Evolutionary conservation across 257 asterid species (phyloP).

Genomic region (Solanum virginianum): DNA sequence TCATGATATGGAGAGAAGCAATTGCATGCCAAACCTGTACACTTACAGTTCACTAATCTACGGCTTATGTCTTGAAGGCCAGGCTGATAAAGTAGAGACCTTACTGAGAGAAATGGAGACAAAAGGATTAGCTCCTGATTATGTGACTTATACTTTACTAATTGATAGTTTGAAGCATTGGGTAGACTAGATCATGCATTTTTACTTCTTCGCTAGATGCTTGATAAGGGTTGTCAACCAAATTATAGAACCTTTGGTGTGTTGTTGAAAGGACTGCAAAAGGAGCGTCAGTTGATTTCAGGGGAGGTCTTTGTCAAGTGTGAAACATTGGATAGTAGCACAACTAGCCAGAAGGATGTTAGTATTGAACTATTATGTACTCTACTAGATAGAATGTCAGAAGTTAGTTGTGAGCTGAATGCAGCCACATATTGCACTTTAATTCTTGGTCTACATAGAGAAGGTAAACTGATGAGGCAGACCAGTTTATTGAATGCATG

Average conservation of each 20-base stretch:
- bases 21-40: no score
- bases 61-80: slow-evolving; percentile 72
- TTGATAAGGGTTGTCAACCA: no score
- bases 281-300: slow-evolving; percentile 24
- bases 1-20: no score
- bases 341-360: slow-evolving; percentile 24
- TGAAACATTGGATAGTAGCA: slow-evolving; percentile 15
- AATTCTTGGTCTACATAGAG: slow-evolving; percentile 49
- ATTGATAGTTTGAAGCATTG: slow-evolving; percentile 58
- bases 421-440: slow-evolving; percentile 38
- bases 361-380: slow-evolving; percentile 24
- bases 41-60: no score
- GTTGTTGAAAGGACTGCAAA: slow-evolving; percentile 65
- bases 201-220: slow-evolving; percentile 50
- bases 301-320: no score
- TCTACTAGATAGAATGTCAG: slow-evolving; percentile 56
- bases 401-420: slow-evolving; percentile 52
- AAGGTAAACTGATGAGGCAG: slow-evolving; percentile 73
- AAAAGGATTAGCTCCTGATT: slow-evolving; percentile 38
- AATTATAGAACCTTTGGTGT: slow-evolving; percentile 51
- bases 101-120: slow-evolving; percentile 53
- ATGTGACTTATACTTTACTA: slow-evolving; percentile 65
- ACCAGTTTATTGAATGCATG: slow-evolving; percentile 47
- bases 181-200: slow-evolving; percentile 63
- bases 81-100: slow-evolving; percentile 45